Base-by-base conservation (phyloP, 192 early-diverging fungal species). In the Backusella morwellensis region DNA sequence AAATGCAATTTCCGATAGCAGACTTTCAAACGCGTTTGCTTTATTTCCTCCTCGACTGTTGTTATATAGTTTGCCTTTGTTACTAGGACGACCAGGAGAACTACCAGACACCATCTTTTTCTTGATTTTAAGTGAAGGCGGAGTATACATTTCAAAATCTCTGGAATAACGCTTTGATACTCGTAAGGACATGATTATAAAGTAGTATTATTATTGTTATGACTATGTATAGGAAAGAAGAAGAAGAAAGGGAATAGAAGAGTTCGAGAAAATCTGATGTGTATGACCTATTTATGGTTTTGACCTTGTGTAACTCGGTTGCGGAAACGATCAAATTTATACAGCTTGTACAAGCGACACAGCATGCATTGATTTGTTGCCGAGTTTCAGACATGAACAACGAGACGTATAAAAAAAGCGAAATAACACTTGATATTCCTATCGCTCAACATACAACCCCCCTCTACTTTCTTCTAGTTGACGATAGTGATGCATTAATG, bases 281-380 rank as follows among this genome's bases (percentile, higher is more conserved):
- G 56, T 29, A 63, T 63, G 56, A 63, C 56, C 56, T 63, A 63
- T 63, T 63, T 63, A 63, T 63, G 56, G 56, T 26, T 63, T 63
- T 63, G 9, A 29, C 19, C 3, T 29, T 63, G 56, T 63, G 56
- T 63, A 26, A 63, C 56, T 12, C 4, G 2, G 6, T 3, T 11
- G 11, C 56, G 56, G 56, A 63, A 63, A 29, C 56, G 26, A 26
- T 29, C 56, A 63, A 63, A 63, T 63, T 63, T 63, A 63, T 63
- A 26, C 3, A 29, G 56, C 56, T 63, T 63, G 56, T 63, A 23
- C 56, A 63, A 63, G 56, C 56, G 21, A 15, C 56, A 63, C 56
- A 63, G 4, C 0, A 29, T 63, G 12, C 56, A 63, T 63, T 63
- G 56, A 63, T 63, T 63, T 63, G 56, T 29, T 63, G 56, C 56